Percentiles rank a stretch among this genome's conserved stretches.
These are phyloP conservation scores for Hortiboletus flavorubellus DNA, from an alignment of 768 basidiomycete species.

Conservation along the genomic window DNA sequence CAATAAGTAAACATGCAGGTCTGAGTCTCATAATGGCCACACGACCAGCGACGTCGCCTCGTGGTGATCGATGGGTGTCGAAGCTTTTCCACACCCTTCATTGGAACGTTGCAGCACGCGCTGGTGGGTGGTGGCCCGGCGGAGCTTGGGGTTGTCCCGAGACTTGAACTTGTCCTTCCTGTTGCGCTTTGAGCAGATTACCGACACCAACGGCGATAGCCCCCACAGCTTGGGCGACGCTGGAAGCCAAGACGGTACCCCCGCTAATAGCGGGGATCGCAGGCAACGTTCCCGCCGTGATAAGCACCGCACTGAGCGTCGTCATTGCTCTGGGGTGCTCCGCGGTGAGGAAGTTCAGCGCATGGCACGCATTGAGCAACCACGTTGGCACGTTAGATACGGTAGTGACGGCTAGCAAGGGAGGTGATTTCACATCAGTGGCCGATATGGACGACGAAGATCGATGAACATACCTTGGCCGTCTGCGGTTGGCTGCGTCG, in stretches of 20 bases:
- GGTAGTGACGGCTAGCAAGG: constrained; percentile 35
- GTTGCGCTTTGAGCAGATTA: constrained; percentile 48
- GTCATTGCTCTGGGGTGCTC: constrained; percentile 78
- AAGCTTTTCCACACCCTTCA: constrained; percentile 2
- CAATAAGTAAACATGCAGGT: constrained; percentile 21
- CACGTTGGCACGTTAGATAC: constrained; percentile 66
- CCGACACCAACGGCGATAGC: constrained; percentile 77
- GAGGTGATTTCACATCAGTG: background rate
- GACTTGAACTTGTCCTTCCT: constrained; percentile 36
- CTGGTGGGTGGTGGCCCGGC: constrained; percentile 22
- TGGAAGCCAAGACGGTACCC: constrained; percentile 67
- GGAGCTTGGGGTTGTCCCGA: constrained; percentile 21
- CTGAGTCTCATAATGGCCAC: constrained; percentile 14
- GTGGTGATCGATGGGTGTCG: constrained; percentile 4
- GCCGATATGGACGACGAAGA: background rate
- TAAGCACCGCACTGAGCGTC: constrained; percentile 71
- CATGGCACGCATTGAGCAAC: constrained; percentile 74
- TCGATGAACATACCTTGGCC: constrained; percentile 17
- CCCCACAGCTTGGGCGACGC: constrained; percentile 74
- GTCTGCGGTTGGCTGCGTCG: constrained; percentile 7
- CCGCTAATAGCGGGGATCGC: constrained; percentile 68
- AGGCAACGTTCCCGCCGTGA: constrained; percentile 74
- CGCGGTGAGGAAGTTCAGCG: constrained; percentile 67
- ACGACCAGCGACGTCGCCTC: constrained; percentile 21
- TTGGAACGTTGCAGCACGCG: constrained; percentile 32